Percentiles rank a stretch among this genome's conserved stretches.
Conservation (phyloP, 768 basidiomycete genomes). For the Amylocystis lapponica region DNA sequence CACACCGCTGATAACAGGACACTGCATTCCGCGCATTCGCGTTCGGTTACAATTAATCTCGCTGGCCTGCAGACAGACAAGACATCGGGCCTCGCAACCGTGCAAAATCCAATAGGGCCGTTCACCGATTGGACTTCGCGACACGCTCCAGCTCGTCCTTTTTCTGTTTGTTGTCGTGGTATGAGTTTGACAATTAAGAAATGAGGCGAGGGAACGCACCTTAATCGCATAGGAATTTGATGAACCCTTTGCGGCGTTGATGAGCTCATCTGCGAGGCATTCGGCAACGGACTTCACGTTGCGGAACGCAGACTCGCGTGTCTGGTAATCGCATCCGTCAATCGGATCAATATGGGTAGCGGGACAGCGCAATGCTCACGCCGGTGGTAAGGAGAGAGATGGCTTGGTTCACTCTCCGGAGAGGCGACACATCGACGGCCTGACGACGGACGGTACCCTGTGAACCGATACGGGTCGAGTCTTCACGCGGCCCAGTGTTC, state of each 20-base stretch:
- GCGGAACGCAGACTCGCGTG: slow-evolving; percentile 99
- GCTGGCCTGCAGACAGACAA: too few species aligned
- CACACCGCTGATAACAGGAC: too few species aligned
- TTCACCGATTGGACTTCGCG: slow-evolving; percentile 99
- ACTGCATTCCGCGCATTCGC: too few species aligned
- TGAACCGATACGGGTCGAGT: slow-evolving; percentile 99
- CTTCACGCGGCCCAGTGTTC: slow-evolving; percentile 99
- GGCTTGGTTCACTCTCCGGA: slow-evolving; percentile 97
- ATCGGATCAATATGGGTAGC: background rate
- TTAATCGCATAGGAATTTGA: slow-evolving; percentile 99
- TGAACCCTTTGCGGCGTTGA: slow-evolving; percentile 99
- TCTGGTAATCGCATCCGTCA: slow-evolving; percentile 40
- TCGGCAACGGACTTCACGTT: slow-evolving; percentile 99
- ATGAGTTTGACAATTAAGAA: too few species aligned
- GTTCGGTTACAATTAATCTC: too few species aligned
- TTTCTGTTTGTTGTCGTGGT: slow-evolving; percentile 70
- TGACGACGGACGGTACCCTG: slow-evolving; percentile 99
- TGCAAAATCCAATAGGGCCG: slow-evolving; percentile 8
- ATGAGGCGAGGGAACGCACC: slow-evolving; percentile 54
- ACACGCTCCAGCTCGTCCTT: slow-evolving; percentile 99
- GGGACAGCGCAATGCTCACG: slow-evolving; percentile 59
- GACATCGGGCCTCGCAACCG: background rate
- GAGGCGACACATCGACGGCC: slow-evolving; percentile 98
- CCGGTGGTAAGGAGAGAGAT: slow-evolving; percentile 93
- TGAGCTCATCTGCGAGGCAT: slow-evolving; percentile 98